phyloP scores from a whole-genome alignment of 2,329 filamentous ascomycete genomes.

The Cladobotryum mycophilum region DNA sequence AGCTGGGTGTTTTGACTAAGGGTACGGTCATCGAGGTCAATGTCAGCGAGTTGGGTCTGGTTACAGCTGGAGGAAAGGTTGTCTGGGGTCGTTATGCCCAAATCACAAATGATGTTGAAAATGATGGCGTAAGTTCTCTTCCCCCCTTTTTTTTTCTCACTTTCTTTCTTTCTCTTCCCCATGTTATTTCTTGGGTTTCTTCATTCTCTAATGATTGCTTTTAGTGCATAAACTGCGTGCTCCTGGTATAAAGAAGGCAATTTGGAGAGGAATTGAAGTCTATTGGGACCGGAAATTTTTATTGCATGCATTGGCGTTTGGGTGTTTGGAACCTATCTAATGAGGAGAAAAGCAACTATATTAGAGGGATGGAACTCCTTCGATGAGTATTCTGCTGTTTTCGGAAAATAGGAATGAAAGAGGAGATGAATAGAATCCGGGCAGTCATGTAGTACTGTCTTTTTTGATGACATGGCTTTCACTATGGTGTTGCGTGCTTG shows the following conservation, averaged over 20 bases:
- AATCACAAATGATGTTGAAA: conserved; percentile 42
- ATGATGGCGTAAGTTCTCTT: conserved; percentile 26
- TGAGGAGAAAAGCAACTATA: conserved; percentile 6
- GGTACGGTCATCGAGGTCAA: conserved; percentile 83
- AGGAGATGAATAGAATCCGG: neutral
- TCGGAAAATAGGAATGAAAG: neutral
- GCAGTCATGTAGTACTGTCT: neutral
- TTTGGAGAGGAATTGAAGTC: neutral
- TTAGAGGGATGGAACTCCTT: conserved; percentile 4
- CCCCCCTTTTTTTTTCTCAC: neutral
- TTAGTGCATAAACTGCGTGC: conserved; percentile 35
- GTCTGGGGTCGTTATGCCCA: conserved; percentile 79
- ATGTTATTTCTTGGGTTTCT: neutral
- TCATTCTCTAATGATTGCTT: too few relatives aligned
- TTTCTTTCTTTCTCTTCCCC: neutral
- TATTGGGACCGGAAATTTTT: conserved; percentile 2
- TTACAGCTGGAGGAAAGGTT: conserved; percentile 86
- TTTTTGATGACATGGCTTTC: neutral
- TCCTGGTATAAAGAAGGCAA: conserved; percentile 22
- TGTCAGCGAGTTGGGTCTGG: conserved; percentile 82
- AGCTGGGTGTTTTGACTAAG: conserved; percentile 83
- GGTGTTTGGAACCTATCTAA: conserved; percentile 15
- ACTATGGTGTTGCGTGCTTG: neutral
- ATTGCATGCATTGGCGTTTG: conserved; percentile 24
- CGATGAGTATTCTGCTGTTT: neutral